Conservation (phyloP, 352 stramenopile genomes). For the Globisporangium acanthophoron region DNA sequence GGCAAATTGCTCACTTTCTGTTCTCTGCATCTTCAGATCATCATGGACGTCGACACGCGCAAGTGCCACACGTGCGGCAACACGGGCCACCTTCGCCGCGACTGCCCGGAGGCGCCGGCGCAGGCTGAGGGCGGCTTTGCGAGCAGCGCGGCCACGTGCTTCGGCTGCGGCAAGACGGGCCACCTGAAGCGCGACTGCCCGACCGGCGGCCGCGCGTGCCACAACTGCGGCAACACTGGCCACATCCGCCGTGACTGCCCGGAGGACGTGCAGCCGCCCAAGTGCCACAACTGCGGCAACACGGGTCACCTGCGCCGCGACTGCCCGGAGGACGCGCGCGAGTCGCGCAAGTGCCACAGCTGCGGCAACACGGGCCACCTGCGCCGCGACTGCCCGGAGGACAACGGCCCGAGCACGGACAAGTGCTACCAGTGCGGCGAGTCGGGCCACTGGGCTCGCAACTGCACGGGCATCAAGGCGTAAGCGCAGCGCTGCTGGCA, state of each 20-base stretch:
- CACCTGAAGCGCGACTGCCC: conserved; percentile 84
- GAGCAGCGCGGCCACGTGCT: conserved; percentile 48
- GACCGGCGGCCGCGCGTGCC: conserved; percentile 57
- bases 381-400: conserved; percentile 76
- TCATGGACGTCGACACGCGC: conserved; percentile 24
- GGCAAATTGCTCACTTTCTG: not conserved
- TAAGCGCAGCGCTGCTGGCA: conserved; percentile 25
- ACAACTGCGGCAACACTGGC: conserved; percentile 76
- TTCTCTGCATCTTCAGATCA: conserved; percentile 1
- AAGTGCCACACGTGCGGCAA: conserved; percentile 84
- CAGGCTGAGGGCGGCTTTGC: conserved; percentile 28
- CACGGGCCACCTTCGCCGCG: conserved; percentile 61
- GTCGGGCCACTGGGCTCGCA: conserved; percentile 71
- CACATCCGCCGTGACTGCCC: conserved; percentile 80
- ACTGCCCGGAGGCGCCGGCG: conserved; percentile 59
- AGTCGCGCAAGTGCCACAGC: conserved; percentile 74
- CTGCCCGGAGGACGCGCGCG: conserved; percentile 58
- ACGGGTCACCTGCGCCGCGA: conserved; percentile 63
- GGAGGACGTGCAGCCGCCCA: conserved; percentile 62
- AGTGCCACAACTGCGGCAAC: conserved; percentile 81
- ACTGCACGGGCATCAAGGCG: conserved; percentile 54
- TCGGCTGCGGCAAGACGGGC: conserved; percentile 70
- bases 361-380: conserved; percentile 65
- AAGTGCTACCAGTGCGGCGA: conserved; percentile 85
- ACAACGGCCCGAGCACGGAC: conserved; percentile 56